Base-by-base conservation (phyloP, 2,329 filamentous ascomycete species). In the Aureobasidium mangrovei region DNA sequence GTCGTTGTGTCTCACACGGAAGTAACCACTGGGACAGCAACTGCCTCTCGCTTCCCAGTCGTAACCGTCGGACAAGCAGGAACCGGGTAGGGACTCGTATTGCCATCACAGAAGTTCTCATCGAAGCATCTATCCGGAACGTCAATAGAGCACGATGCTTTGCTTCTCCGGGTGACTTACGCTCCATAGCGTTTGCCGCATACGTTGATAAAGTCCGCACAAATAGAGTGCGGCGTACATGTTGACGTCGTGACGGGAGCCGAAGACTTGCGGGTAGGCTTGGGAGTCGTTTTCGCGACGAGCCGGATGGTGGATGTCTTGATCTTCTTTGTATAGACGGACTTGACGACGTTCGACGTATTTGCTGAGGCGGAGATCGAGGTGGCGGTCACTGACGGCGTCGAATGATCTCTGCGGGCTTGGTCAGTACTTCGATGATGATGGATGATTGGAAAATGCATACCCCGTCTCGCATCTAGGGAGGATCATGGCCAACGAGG, bases 51-150 rank as follows among this genome's bases (percentile, higher is more conserved):
- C 39, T 52, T 52, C 7, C 27, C 7, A 4, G 29, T 52, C 39
- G 29, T 24, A 38, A 52, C 43, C 6, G 48, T 52, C 4, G 48
- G 10, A 39, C 49, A 53, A 53, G 49, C n/a, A 31, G 48, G 48
- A 7, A 53, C 28, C 4, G 49, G 32, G 28, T 31, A 53, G 4
- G 49, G 49, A 28, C 49, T 53, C n/a, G 49, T 53, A 9, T 53
- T 32, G 33, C 49, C 49, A 39, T 45, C 49, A 12, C 49, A 53
- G 41, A 38, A 53, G 18, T 53, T 53, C 27, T 53, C 26, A 32
- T 53, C 49, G 4, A 35, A 53, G 41, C 49, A 53, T 53, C 49
- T 53, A 18, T 18, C 18, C 18, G 18, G 41, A 5, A 27, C 40
- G 27, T 42, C 24, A 35, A 35, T 35, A 35, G 32, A 35, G 10